Evolutionary conservation across 2,329 filamentous ascomycete genomes (phyloP), one percentile per base, ranked within the genome.

Genomic region (Aspergillus pseudotamarii): DNA sequence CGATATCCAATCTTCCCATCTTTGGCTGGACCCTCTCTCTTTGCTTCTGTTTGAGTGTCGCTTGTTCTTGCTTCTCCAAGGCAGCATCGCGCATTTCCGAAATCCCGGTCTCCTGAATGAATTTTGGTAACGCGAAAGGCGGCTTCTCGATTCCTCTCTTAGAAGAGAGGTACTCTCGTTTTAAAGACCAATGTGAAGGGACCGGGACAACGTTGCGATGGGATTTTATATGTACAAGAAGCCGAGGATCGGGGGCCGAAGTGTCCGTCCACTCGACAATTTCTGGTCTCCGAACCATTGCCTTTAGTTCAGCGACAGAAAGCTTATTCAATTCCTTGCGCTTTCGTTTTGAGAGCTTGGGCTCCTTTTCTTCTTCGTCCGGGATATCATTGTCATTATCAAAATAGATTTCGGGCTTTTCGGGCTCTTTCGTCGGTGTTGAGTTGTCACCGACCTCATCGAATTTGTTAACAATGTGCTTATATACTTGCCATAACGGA

Each of bases 221-320:
- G 3, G 92, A 91, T 79, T 98, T 99, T 82, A 99, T 94, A 73
- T 96, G 92, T 30, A 98, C 92, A 12, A 99, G 86, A 50, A 98
- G 83, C 61, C 90, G 88, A 16, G 95, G 95, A 75, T 99, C 94
- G 30, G 91, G 88, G 0, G 95, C 94, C 19, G 93, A 96, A 14
- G 92, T 92, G 75, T 99, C 95, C 60, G 96, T 95, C 95, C 95
- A 98, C 73, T 99, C 95, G 6, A 99, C 94, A 11, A 97, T 88
- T 78, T 99, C 95, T 2, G 95, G 95, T 70, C 94, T 94, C 71
- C 85, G 87, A 64, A 97, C 95, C 60, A 97, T 82, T 6, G 94
- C 92, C 80, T 99, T 99, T 67, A 99, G 86, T 79, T 98, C 93
- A 56, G 95, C 95, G 64, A 99, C 92, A 8, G 94, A 96, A 36